These are phyloP conservation scores for Murraya koenigii DNA, from an alignment of 345 rosid genomes.

Conservation along the genomic window DNA sequence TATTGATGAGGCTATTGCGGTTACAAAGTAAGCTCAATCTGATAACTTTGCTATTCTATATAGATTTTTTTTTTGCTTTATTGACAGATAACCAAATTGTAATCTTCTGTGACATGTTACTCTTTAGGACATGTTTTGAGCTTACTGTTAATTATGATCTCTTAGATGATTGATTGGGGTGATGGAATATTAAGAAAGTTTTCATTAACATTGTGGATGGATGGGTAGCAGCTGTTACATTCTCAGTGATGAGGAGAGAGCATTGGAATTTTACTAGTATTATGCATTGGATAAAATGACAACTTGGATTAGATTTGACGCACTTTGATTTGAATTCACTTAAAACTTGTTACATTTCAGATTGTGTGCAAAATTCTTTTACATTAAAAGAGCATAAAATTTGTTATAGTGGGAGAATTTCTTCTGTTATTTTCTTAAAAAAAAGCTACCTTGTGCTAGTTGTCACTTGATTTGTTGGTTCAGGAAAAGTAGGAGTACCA, in stretches of 20 bases:
- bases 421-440: not conserved
- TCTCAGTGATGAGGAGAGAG: not conserved
- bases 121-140: not conserved
- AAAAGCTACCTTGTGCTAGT: not conserved
- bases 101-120: not conserved
- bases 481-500: slow-evolving; percentile 37
- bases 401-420: not conserved
- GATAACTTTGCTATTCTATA: slow-evolving; percentile 4
- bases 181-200: not conserved
- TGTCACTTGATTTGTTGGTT: slow-evolving; percentile 15
- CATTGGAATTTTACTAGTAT: not conserved
- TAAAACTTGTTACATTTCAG: not conserved
- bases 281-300: not conserved
- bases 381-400: not conserved
- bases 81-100: not conserved
- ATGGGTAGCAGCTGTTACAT: not conserved
- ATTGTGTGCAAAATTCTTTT: not conserved
- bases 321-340: not conserved
- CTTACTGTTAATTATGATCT: not conserved
- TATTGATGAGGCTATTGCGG: slow-evolving; percentile 62
- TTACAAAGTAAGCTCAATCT: slow-evolving; percentile 50
- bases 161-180: not conserved
- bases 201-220: not conserved
- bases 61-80: not conserved
- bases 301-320: not conserved